phyloP scores from a whole-genome alignment of 2,329 filamentous ascomycete species.

The Curvularia verruculosa region DNA sequence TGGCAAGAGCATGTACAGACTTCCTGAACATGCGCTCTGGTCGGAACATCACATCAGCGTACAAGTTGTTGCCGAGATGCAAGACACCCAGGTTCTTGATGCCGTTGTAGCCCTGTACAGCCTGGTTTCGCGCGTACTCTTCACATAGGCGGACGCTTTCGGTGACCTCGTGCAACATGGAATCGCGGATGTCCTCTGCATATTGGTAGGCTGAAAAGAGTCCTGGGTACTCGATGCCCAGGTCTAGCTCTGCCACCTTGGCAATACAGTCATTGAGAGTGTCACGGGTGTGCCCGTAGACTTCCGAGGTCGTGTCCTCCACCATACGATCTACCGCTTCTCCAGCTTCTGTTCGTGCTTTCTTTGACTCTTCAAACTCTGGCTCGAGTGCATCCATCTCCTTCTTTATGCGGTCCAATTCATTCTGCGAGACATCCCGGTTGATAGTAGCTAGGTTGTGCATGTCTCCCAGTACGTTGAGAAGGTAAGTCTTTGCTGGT shows the following conservation, averaged over 20 bases:
- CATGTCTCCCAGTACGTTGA: constrained; percentile 91
- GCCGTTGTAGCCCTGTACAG: constrained; percentile 78
- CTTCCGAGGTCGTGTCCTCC: constrained; percentile 81
- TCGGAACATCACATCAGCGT: constrained; percentile 80
- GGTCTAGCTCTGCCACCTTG: constrained; percentile 75
- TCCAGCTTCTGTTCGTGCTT: constrained; percentile 77
- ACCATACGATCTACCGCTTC: constrained; percentile 82
- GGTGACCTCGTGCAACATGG: constrained; percentile 88
- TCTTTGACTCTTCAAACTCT: constrained; percentile 80
- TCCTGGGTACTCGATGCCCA: constrained; percentile 86
- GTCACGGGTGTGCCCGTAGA: constrained; percentile 82
- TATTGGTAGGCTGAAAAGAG: constrained; percentile 86
- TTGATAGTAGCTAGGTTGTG: constrained; percentile 85
- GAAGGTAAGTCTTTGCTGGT: constrained; percentile 90
- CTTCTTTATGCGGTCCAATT: constrained; percentile 79
- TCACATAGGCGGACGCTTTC: constrained; percentile 80
- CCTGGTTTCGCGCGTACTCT: constrained; percentile 79
- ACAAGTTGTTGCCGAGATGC: constrained; percentile 85
- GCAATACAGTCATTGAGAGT: constrained; percentile 77
- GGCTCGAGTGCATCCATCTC: constrained; percentile 86
- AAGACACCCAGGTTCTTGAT: constrained; percentile 88
- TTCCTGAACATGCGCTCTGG: constrained; percentile 93
- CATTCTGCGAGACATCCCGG: constrained; percentile 80
- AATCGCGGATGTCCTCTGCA: constrained; percentile 88
- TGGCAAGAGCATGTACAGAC: constrained; percentile 78